phyloP scores from a whole-genome alignment of 2,329 filamentous ascomycete genomes.

The Lasiodiplodia hormozganensis region DNA sequence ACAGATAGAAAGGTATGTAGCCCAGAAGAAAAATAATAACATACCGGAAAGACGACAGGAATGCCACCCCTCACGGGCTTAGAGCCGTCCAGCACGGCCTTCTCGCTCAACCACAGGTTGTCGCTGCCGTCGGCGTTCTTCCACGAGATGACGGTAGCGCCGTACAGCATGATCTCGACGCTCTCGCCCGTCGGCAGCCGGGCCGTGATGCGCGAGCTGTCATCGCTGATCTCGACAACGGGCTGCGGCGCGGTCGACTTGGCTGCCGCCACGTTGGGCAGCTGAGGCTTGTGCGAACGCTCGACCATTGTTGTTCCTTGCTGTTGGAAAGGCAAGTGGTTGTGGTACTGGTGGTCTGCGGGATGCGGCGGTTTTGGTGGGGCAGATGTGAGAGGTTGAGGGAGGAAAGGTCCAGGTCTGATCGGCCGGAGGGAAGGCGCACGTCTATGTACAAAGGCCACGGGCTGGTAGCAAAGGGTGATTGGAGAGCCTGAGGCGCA shows the following conservation, averaged over 20 bases:
- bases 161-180: constrained; percentile 84
- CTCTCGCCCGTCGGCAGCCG: constrained; percentile 85
- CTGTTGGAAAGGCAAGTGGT: background rate
- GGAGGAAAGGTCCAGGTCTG: background rate
- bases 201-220: constrained; percentile 76
- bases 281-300: constrained; percentile 75
- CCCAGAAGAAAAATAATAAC: constrained; percentile 38
- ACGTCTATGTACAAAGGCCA: constrained; percentile 11
- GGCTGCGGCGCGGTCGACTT: constrained; percentile 75
- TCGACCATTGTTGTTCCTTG: constrained; percentile 69
- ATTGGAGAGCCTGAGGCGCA: background rate
- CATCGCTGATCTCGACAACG: constrained; percentile 75
- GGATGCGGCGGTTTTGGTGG: constrained; percentile 22
- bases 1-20: background rate
- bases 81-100: constrained; percentile 80
- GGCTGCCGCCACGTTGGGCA: constrained; percentile 64
- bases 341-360: background rate
- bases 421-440: background rate
- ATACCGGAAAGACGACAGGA: constrained; percentile 89
- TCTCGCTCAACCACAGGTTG: constrained; percentile 85
- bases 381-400: constrained; percentile 4
- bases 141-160: constrained; percentile 93
- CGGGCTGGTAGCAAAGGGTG: background rate
- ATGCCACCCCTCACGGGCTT: constrained; percentile 93
- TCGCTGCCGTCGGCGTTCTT: constrained; percentile 75